Conservation (phyloP, 352 stramenopile genomes). For the Phytopythium helicoides region DNA sequence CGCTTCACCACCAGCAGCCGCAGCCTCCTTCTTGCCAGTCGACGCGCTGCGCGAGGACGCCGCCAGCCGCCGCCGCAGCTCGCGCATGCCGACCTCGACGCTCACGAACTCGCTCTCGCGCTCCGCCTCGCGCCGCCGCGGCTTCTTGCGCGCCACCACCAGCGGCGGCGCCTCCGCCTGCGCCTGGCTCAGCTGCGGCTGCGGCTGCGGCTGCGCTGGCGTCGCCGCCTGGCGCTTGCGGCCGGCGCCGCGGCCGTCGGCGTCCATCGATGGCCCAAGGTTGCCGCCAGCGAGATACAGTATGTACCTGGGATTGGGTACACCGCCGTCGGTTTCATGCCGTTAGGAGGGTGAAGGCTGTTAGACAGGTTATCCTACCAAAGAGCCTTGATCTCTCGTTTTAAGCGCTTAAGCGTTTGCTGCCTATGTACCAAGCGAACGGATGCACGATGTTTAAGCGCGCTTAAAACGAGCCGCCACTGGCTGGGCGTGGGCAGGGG, state of each 20-base stretch:
- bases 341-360: too few relatives aligned
- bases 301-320: too few relatives aligned
- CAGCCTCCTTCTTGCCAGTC: background rate
- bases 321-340: too few relatives aligned
- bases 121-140: conserved; percentile 13
- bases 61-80: conserved; percentile 57
- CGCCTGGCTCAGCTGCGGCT: background rate
- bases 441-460: too few relatives aligned
- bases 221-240: conserved; percentile 26
- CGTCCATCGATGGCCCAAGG: background rate
- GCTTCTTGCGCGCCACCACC: conserved; percentile 22
- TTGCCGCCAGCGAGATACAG: background rate
- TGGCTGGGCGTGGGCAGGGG: conserved; percentile 24
- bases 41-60: background rate
- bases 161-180: background rate
- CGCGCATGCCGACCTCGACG: conserved; percentile 69
- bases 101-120: conserved; percentile 73
- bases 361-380: too few relatives aligned
- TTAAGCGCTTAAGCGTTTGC: conserved; percentile 15
- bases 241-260: conserved; percentile 5
- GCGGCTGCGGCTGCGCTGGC: background rate
- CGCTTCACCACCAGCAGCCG: background rate
- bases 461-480: conserved; percentile 27
- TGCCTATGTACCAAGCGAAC: too few relatives aligned
- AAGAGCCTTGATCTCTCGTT: background rate